These are phyloP conservation scores for Termitomyces sp. DNA, from an alignment of 768 basidiomycete genomes.

Conservation along the genomic window DNA sequence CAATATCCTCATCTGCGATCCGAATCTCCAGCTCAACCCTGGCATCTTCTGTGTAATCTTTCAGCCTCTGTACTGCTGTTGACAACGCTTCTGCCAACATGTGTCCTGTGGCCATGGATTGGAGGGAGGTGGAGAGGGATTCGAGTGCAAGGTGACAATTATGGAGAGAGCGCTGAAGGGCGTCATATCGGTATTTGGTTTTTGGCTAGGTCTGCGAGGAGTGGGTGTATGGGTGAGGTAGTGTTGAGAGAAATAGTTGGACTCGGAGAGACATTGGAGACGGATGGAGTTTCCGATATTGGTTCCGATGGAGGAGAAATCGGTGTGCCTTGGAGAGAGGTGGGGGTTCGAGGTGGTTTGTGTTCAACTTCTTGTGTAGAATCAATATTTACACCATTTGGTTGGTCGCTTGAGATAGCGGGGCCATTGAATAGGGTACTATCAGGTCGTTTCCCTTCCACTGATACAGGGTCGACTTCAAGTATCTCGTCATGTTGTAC, in stretches of 20 bases:
- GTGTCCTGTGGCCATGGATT: constrained; percentile 6
- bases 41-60: constrained; percentile 73
- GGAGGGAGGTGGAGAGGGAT: constrained; percentile 36
- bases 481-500: background rate
- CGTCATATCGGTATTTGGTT: constrained; percentile 25
- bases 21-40: constrained; percentile 82
- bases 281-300: background rate
- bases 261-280: background rate
- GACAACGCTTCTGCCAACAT: constrained; percentile 33
- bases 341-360: background rate
- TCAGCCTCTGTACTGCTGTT: constrained; percentile 53
- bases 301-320: background rate
- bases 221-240: constrained; percentile 20
- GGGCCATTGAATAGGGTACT: background rate
- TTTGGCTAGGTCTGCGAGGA: constrained; percentile 39
- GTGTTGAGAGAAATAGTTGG: background rate
- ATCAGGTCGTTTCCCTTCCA: background rate
- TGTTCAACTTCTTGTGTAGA: background rate
- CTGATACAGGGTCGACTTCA: background rate
- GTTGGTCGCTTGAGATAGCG: background rate
- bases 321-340: background rate
- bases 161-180: constrained; percentile 17
- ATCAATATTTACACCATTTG: background rate
- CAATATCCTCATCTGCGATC: constrained; percentile 63
- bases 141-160: constrained; percentile 60